phyloP scores from a whole-genome alignment of 169 alveolate species.

The Miamiensis avidus region DNA sequence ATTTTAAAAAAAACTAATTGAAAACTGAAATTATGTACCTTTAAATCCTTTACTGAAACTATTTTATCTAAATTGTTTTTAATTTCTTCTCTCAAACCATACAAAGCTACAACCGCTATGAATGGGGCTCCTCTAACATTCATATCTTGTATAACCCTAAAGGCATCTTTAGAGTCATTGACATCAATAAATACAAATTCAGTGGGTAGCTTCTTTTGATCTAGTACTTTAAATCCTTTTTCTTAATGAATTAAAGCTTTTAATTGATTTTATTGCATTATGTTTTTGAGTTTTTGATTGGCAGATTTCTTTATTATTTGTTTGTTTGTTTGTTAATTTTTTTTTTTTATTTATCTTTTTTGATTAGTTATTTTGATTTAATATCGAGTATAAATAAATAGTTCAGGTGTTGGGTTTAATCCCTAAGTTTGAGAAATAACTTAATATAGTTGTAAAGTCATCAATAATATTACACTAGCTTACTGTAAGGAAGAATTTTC shows the following conservation, averaged over 20 bases:
- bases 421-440: no score
- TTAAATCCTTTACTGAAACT: no score
- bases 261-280: not conserved
- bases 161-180: slow-evolving; percentile 1
- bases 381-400: not conserved
- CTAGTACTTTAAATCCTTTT: slow-evolving; percentile 16
- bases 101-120: slow-evolving; percentile 14
- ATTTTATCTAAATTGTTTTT: not conserved
- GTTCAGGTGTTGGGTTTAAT: no score
- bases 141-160: slow-evolving; percentile 13
- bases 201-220: slow-evolving; percentile 13
- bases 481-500: no score
- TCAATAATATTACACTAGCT: no score
- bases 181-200: not conserved
- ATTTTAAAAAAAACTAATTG: no score
- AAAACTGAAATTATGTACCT: no score
- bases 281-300: no score
- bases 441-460: no score
- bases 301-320: no score
- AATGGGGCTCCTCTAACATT: slow-evolving; percentile 35
- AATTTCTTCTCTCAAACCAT: slow-evolving; percentile 12
- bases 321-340: no score
- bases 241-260: not conserved
- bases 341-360: no score
- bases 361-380: not conserved